Base-by-base conservation (phyloP, 768 basidiomycete genomes). In the Trametes punicea region DNA sequence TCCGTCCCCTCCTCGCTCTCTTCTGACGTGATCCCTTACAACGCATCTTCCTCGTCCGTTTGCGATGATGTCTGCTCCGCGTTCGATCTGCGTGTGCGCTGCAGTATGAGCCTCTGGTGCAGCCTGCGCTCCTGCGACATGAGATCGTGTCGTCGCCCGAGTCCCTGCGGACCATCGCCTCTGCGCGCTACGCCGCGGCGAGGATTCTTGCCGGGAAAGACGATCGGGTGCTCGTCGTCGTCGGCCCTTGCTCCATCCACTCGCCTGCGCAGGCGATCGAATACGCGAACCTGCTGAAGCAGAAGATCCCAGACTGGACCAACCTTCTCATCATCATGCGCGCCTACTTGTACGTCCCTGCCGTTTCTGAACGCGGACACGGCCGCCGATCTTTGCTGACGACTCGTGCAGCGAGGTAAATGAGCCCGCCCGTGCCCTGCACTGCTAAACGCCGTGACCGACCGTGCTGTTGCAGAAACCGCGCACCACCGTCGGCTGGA, bases 241-340 rank as follows among this genome's bases (percentile, higher is more conserved):
- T 98, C 62, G 96, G 96, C 2, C 96, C 96, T 23, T 98, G 96
- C 76, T 93, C 91, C 0, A 97, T 98, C 59, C 96, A 98, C 69
- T 89, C 86, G 8, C 73, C 91, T 3, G 84, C 85, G 49, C 90
- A 94, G 70, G 95, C 94, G 2, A 71, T 92, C 45, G 84, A 87
- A 63, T 93, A 93, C 66, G 91, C 90, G 11, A 74, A 74, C n/a
- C 77, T 84, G 42, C 81, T 90, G 67, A 88, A 81, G 68, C 75
- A 73, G 3, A 88, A 85, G 73, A 79, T 87, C 40, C 75, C 80
- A 16, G 71, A 77, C 18, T 88, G 84, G 81, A 77, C 77, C 50
- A 90, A 94, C 64, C 78, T 99, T 46, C 77, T 90, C 65, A 88
- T 99, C 67, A 74, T 98, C 71, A 99, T 99, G 97, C 83, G 97